A percentile compares a stretch with the other conserved stretches of the same genome.
These are phyloP conservation scores for Helichrysum umbraculigerum DNA, from an alignment of 129 eudicot genomes.

Conservation along the genomic window DNA sequence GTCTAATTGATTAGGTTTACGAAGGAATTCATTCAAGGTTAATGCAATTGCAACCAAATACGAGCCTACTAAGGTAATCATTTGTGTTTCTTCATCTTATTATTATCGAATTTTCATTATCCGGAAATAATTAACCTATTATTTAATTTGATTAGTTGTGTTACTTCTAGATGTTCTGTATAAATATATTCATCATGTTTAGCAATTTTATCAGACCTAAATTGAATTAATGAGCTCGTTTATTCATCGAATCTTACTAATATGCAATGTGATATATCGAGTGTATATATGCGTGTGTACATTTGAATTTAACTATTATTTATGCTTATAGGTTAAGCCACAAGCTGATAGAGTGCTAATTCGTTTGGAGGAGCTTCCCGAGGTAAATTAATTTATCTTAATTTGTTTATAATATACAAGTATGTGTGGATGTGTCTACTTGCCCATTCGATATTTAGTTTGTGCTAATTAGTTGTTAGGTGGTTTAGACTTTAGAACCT, in stretches of 20 bases:
- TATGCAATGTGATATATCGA: too few relatives aligned
- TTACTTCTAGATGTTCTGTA: too few relatives aligned
- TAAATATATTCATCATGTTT: too few relatives aligned
- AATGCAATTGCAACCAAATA: slow-evolving; percentile 65
- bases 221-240: too few relatives aligned
- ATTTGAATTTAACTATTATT: neutral
- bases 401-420: too few relatives aligned
- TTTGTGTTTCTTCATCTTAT: neutral
- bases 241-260: too few relatives aligned
- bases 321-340: slow-evolving; percentile 67
- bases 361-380: slow-evolving; percentile 80
- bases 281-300: too few relatives aligned
- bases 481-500: neutral
- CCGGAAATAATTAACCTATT: neutral
- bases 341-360: slow-evolving; percentile 90
- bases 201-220: too few relatives aligned
- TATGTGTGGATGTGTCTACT: neutral
- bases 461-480: neutral
- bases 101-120: neutral
- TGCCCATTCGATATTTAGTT: neutral
- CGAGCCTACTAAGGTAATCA: slow-evolving; percentile 77
- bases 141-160: neutral
- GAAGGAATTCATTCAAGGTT: slow-evolving; percentile 50
- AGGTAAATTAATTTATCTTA: slow-evolving; percentile 39
- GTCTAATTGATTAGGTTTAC: slow-evolving; percentile 35